phyloP scores from a whole-genome alignment of 1,139 yeast genomes.

The Lizanozyma gosingica region DNA sequence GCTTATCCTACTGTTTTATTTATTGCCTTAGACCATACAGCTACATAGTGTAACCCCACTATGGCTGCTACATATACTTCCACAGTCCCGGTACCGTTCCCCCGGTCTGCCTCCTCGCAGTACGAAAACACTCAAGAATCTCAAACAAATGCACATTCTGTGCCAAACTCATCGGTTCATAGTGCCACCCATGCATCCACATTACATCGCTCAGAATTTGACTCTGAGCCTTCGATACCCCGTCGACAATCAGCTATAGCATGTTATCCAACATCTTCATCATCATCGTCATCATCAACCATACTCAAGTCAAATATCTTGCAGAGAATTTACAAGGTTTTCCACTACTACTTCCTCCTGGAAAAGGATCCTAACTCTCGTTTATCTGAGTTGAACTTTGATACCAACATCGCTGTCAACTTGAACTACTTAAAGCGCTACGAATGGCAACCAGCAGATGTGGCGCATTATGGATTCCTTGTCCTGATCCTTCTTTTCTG shows the following conservation, averaged over 20 bases:
- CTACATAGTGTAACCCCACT: too few species aligned
- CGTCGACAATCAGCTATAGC: constrained; percentile 6
- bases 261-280: constrained; percentile 5
- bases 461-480: constrained; percentile 44
- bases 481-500: constrained; percentile 43
- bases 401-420: constrained; percentile 45
- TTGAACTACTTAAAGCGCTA: constrained; percentile 41
- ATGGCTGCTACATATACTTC: not conserved
- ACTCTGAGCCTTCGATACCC: too few species aligned
- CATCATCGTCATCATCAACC: constrained; percentile 5
- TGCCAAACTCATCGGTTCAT: too few species aligned
- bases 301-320: constrained; percentile 1
- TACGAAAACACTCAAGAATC: too few species aligned
- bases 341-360: constrained; percentile 44
- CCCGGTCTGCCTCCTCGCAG: not conserved
- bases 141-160: too few species aligned
- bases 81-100: not conserved
- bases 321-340: constrained; percentile 24
- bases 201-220: too few species aligned
- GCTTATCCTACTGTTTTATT: too few species aligned
- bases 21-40: too few species aligned
- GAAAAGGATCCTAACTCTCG: constrained; percentile 51
- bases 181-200: too few species aligned
- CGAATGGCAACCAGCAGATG: constrained; percentile 37
- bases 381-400: constrained; percentile 50